Percentiles rank a stretch among this genome's conserved stretches.
Conservation (phyloP, 352 stramenopile species). For the Pythium aphanidermatum region DNA sequence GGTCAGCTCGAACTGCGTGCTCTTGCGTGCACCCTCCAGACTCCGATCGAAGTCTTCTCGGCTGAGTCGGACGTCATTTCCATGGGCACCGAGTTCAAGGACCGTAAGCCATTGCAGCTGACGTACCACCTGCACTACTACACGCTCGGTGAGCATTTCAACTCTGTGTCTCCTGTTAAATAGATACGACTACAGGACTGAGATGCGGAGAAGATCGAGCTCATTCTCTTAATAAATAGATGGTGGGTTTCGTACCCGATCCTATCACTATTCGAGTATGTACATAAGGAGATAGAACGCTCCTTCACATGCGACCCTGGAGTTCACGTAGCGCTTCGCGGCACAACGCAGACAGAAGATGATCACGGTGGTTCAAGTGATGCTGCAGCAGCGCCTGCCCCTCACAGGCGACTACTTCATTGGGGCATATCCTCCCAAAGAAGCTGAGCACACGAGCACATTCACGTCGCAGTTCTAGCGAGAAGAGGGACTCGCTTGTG, state of each 20-base stretch:
- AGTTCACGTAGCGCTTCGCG: slow-evolving; percentile 33
- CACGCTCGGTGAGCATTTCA: slow-evolving; percentile 98
- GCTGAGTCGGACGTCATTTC: slow-evolving; percentile 80
- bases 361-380: slow-evolving; percentile 54
- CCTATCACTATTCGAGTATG: slow-evolving; percentile 14
- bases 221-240: slow-evolving; percentile 33
- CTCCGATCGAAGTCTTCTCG: slow-evolving; percentile 92
- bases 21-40: slow-evolving; percentile 78
- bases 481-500: slow-evolving; percentile 42
- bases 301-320: slow-evolving; percentile 17
- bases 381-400: slow-evolving; percentile 32
- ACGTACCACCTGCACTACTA: slow-evolving; percentile 98
- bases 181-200: neutral
- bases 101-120: slow-evolving; percentile 80
- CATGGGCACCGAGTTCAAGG: slow-evolving; percentile 85
- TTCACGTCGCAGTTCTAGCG: slow-evolving; percentile 69
- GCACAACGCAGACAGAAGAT: slow-evolving; percentile 53
- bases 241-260: no score
- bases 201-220: neutral
- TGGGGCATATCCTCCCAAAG: slow-evolving; percentile 44
- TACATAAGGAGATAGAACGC: neutral
- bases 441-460: slow-evolving; percentile 48
- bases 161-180: slow-evolving; percentile 77
- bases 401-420: slow-evolving; percentile 22
- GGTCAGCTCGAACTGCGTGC: slow-evolving; percentile 95